Evolutionary conservation across 1,284 basidiomycete species (phyloP).

Genomic region (Trichosporon inkin): DNA sequence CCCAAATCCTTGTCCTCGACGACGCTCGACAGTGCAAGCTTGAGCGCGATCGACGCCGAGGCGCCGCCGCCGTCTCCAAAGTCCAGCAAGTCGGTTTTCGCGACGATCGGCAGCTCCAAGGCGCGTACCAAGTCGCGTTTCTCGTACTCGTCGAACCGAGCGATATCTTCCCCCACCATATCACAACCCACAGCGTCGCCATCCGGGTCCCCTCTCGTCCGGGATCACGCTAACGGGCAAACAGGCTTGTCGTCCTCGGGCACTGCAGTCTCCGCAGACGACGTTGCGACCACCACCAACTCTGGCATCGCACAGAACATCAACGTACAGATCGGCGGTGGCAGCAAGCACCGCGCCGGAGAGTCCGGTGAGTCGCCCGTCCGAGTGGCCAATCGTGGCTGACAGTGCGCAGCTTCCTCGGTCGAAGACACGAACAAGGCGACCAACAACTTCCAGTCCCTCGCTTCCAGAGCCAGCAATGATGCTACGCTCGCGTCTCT

Average conservation of each 20-base stretch:
- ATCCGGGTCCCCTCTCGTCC: slow-evolving; percentile 3
- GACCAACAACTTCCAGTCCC: not conserved
- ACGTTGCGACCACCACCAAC: not conserved
- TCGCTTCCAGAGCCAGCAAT: not conserved
- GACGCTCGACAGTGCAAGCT: slow-evolving; percentile 6
- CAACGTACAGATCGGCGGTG: not conserved
- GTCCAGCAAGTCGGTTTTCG: slow-evolving; percentile 2
- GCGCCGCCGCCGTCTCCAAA: not conserved
- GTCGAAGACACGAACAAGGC: slow-evolving; percentile 8
- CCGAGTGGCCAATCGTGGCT: not conserved
- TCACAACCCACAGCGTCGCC: not conserved
- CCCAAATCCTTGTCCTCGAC: slow-evolving; percentile 2
- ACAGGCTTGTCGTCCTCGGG: slow-evolving; percentile 5
- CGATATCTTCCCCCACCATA: not conserved
- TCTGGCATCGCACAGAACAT: slow-evolving; percentile 4
- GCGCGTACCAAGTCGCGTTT: slow-evolving; percentile 3
- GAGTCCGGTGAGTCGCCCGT: not conserved
- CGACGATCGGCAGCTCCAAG: not conserved
- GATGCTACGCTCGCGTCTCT: slow-evolving; percentile 20
- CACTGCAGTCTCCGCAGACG: not conserved
- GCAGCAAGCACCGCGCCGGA: slow-evolving; percentile 4
- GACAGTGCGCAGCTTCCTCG: not conserved
- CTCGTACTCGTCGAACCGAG: slow-evolving; percentile 4
- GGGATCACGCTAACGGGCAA: slow-evolving; percentile 6
- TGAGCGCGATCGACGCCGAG: not conserved